Evolutionary conservation across 192 early-diverging fungal species (phyloP).

Genomic region (Backusella australiensis): DNA sequence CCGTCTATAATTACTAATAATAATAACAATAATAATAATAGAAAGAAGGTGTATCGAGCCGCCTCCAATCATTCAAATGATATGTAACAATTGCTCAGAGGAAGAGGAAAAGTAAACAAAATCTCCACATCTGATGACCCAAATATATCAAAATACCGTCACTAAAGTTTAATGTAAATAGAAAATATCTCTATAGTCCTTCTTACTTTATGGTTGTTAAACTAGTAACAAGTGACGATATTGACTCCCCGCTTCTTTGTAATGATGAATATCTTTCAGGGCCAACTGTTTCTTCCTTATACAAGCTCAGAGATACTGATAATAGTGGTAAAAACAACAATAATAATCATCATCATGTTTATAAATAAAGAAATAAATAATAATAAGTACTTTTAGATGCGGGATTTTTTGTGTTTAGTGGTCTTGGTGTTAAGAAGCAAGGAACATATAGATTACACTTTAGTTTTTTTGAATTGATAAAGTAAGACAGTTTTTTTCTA

Average conservation of each 20-base stretch:
- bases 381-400: conserved; percentile 48
- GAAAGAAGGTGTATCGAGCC: not conserved
- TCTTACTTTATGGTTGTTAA: not conserved
- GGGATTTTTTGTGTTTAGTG: conserved; percentile 92
- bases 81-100: not conserved
- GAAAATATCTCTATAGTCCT: not conserved
- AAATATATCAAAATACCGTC: too few relatives aligned
- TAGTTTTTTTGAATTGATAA: conserved; percentile 80
- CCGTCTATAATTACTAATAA: not conserved
- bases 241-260: not conserved
- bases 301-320: conserved; percentile 79
- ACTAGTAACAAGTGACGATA: not conserved
- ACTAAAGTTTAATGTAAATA: not conserved
- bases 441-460: conserved; percentile 75
- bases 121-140: not conserved
- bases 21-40: not conserved
- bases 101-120: not conserved
- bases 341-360: not conserved
- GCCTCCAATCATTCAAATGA: not conserved
- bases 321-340: conserved; percentile 40
- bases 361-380: not conserved
- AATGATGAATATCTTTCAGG: conserved; percentile 63
- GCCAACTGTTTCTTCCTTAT: conserved; percentile 83
- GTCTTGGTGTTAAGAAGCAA: conserved; percentile 81
- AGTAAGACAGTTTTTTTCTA: conserved; percentile 24